These are phyloP conservation scores for Stachybotrys elegans DNA, from an alignment of 2,329 filamentous ascomycete genomes.

Conservation along the genomic window DNA sequence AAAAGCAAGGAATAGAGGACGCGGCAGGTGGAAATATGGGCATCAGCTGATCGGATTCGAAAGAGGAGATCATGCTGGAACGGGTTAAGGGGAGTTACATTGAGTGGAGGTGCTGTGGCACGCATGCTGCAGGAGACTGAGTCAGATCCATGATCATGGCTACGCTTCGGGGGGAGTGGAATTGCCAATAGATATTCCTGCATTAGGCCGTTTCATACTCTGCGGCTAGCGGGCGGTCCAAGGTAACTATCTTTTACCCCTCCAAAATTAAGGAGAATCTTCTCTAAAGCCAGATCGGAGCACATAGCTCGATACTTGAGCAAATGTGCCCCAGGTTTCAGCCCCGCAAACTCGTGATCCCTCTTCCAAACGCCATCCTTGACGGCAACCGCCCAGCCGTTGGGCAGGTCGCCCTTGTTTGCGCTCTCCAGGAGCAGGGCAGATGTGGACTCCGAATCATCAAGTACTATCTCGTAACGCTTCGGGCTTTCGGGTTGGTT, in stretches of 20 bases:
- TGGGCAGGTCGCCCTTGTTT: slow-evolving; percentile 10
- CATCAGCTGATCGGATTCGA: too few species aligned
- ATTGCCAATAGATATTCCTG: too few species aligned
- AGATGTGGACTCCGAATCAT: background rate
- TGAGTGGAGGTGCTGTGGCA: too few species aligned
- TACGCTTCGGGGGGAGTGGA: too few species aligned
- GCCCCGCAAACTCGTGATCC: slow-evolving; percentile 4
- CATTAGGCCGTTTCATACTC: background rate
- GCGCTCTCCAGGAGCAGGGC: slow-evolving; percentile 5
- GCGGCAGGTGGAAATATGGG: too few species aligned
- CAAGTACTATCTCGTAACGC: slow-evolving; percentile 8
- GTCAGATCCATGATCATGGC: too few species aligned
- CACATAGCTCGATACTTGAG: slow-evolving; percentile 6
- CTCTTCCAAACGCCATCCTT: slow-evolving; percentile 14
- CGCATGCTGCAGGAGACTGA: too few species aligned
- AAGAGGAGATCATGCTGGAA: too few species aligned
- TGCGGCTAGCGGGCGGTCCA: slow-evolving; percentile 7
- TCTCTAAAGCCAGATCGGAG: slow-evolving; percentile 14
- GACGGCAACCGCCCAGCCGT: slow-evolving; percentile 12
- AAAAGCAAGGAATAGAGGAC: too few species aligned
- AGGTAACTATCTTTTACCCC: slow-evolving; percentile 11
- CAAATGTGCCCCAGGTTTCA: slow-evolving; percentile 4
- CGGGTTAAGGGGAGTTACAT: too few species aligned
- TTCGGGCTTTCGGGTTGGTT: slow-evolving; percentile 9
- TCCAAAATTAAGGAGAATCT: slow-evolving; percentile 12